These are phyloP conservation scores for Claviceps purpurea DNA, from an alignment of 2,329 filamentous ascomycete species.

Conservation along the genomic window DNA sequence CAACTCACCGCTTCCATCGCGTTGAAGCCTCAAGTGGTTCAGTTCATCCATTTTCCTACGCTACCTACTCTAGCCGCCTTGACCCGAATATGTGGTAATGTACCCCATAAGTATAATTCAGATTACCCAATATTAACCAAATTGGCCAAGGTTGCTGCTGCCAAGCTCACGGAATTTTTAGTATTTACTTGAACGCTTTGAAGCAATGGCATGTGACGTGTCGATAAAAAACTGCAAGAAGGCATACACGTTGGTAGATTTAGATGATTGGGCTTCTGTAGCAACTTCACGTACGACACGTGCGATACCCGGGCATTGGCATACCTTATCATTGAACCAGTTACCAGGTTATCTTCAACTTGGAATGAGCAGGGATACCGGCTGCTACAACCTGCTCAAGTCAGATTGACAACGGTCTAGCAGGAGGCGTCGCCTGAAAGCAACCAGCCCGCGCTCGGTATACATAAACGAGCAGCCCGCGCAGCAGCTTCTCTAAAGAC, in stretches of 20 bases:
- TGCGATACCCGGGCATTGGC: too few relatives aligned
- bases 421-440: not conserved
- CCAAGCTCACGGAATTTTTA: not conserved
- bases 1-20: not conserved
- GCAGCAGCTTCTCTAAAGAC: too few relatives aligned
- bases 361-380: not conserved
- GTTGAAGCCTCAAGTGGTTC: not conserved
- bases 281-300: too few relatives aligned
- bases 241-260: too few relatives aligned
- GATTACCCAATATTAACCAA: not conserved
- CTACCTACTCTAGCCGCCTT: not conserved
- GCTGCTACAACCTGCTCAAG: not conserved
- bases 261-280: too few relatives aligned
- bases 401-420: not conserved
- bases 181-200: not conserved
- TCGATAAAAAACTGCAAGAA: too few relatives aligned
- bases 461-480: not conserved
- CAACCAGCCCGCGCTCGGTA: too few relatives aligned
- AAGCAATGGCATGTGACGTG: too few relatives aligned
- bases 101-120: not conserved
- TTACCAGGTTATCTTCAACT: not conserved
- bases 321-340: too few relatives aligned
- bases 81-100: not conserved
- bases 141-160: not conserved
- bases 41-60: not conserved